Percentiles rank a stretch among this genome's conserved stretches.
Evolutionary conservation across 352 stramenopile species (phyloP).

Genomic region (Phytopythium ostracodes): DNA sequence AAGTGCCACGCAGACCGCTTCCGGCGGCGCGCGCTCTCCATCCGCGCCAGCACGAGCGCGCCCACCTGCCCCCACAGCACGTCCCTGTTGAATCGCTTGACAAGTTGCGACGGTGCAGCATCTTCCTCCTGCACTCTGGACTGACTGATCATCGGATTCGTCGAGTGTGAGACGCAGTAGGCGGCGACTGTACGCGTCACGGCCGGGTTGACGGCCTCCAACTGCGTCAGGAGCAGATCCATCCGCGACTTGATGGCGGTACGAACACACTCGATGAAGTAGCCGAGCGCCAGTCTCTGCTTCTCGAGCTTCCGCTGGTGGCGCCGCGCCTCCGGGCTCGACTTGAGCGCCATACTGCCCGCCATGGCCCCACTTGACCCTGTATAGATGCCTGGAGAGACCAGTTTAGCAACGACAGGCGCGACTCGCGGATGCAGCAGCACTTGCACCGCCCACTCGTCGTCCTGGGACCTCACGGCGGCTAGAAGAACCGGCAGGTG

Average conservation of each 20-base stretch:
- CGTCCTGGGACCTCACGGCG: neutral
- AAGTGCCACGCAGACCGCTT: conserved; percentile 2
- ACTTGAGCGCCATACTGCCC: too few relatives aligned
- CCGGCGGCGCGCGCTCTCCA: conserved; percentile 4
- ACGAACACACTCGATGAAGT: conserved; percentile 5
- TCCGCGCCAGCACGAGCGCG: conserved; percentile 1
- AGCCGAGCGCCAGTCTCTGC: neutral
- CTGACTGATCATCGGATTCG: neutral
- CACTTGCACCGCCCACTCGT: neutral
- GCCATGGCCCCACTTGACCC: neutral
- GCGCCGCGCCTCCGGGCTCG: neutral
- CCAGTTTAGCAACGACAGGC: neutral
- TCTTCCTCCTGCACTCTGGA: neutral
- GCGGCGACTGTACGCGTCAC: neutral
- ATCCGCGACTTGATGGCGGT: neutral
- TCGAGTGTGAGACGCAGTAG: neutral
- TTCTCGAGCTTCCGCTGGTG: neutral
- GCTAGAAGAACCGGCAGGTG: neutral
- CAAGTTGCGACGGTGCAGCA: neutral
- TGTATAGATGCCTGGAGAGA: neutral
- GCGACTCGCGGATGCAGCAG: neutral
- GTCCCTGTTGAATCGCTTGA: neutral
- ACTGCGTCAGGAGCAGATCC: neutral
- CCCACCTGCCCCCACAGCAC: conserved; percentile 4
- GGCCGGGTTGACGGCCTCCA: neutral